These are phyloP conservation scores for Hypoxylon sp. DNA, from an alignment of 2,329 filamentous ascomycete species.

Conservation along the genomic window DNA sequence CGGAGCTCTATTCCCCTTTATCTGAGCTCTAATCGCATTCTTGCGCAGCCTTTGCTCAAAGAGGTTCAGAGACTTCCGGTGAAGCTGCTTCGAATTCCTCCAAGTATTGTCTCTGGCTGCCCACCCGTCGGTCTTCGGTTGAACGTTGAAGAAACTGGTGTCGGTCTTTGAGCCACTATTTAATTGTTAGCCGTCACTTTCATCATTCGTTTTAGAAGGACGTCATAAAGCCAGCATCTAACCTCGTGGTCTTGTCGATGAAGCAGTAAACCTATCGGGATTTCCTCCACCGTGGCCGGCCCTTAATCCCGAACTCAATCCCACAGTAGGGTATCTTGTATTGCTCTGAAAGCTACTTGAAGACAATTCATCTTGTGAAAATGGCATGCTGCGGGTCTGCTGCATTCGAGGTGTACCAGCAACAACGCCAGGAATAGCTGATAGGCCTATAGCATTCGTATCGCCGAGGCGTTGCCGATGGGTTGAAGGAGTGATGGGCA, in stretches of 20 bases:
- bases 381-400: conserved; percentile 38
- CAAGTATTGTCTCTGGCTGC: conserved; percentile 35
- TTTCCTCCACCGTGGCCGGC: conserved; percentile 43
- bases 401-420: conserved; percentile 47
- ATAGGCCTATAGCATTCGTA: conserved; percentile 45
- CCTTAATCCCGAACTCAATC: conserved; percentile 51
- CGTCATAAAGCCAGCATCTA: neutral
- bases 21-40: neutral
- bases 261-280: conserved; percentile 29
- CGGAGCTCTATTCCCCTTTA: neutral
- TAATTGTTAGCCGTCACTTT: conserved; percentile 22
- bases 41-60: neutral
- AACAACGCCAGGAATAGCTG: conserved; percentile 51
- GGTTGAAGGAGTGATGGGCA: conserved; percentile 53
- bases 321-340: conserved; percentile 41
- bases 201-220: neutral
- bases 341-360: conserved; percentile 40
- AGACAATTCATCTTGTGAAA: conserved; percentile 28
- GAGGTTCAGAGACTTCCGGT: conserved; percentile 22
- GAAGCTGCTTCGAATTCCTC: conserved; percentile 35
- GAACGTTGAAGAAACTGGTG: conserved; percentile 36
- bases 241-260: conserved; percentile 46
- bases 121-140: conserved; percentile 32
- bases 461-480: conserved; percentile 51
- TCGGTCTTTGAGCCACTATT: conserved; percentile 43